Conservation (phyloP, 2,329 filamentous ascomycete species). For the Lecanoromycetidae sp. region DNA sequence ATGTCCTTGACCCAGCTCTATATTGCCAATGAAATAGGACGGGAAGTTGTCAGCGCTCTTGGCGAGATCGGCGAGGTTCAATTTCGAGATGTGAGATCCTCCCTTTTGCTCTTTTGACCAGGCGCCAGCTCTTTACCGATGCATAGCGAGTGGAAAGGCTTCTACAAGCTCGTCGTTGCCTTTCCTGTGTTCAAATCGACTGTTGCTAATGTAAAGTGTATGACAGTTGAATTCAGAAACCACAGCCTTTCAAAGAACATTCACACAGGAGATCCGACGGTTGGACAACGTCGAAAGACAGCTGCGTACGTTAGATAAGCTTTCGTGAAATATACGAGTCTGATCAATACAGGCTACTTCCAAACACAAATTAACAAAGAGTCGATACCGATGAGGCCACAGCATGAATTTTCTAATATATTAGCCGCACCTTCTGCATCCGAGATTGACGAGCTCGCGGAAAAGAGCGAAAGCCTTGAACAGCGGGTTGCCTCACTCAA, state of each 20-base stretch:
- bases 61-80: conserved; percentile 94
- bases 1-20: conserved; percentile 99
- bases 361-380: conserved; percentile 91
- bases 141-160: no score
- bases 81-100: conserved; percentile 90
- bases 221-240: conserved; percentile 77
- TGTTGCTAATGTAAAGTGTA: background rate
- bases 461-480: conserved; percentile 84
- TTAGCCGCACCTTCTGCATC: conserved; percentile 79
- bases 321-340: conserved; percentile 5
- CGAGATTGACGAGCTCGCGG: conserved; percentile 91
- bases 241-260: conserved; percentile 91
- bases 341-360: conserved; percentile 63
- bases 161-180: no score
- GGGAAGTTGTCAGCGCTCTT: conserved; percentile 91
- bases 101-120: background rate
- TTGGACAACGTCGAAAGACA: conserved; percentile 98
- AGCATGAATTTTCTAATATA: conserved; percentile 79
- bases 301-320: conserved; percentile 39
- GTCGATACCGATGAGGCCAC: conserved; percentile 70
- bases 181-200: no score
- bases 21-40: conserved; percentile 95
- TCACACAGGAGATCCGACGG: conserved; percentile 92
- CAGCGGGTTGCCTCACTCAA: conserved; percentile 84
- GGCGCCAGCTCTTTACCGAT: no score